Evolutionary conservation across 208 protist species (phyloP).

Genomic region (Novymonas esmeraldas): DNA sequence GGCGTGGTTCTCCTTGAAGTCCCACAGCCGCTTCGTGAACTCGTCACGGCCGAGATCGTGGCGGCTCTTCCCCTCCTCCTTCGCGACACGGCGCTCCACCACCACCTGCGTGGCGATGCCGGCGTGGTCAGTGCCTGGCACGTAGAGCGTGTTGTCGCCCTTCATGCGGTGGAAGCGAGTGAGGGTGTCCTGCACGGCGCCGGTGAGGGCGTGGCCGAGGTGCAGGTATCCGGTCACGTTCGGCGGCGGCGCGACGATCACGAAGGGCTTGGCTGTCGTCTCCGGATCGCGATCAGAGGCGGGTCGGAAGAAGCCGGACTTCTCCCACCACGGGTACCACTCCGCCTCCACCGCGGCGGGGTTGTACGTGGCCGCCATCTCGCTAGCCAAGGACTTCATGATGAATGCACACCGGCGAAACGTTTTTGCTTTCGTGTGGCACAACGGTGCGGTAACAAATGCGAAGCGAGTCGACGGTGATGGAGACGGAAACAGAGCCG

Average conservation of each 20-base stretch:
- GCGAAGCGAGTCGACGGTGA: too few relatives aligned
- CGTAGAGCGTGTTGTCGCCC: slow-evolving; percentile 97
- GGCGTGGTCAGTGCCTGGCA: slow-evolving; percentile 99
- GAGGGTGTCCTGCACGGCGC: slow-evolving; percentile 95
- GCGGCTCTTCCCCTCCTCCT: slow-evolving; percentile 83
- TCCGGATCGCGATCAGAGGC: slow-evolving; percentile 68
- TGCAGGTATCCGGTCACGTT: slow-evolving; percentile 99
- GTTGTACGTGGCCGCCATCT: slow-evolving; percentile 93
- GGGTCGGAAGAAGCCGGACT: slow-evolving; percentile 95
- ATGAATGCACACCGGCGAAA: slow-evolving; percentile 54
- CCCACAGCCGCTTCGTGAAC: slow-evolving; percentile 97
- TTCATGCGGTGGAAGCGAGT: slow-evolving; percentile 96
- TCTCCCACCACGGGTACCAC: slow-evolving; percentile 99
- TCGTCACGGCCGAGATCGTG: slow-evolving; percentile 97
- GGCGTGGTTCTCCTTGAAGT: slow-evolving; percentile 98
- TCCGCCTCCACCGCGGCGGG: slow-evolving; percentile 94
- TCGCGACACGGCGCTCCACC: slow-evolving; percentile 97
- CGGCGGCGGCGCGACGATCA: slow-evolving; percentile 99
- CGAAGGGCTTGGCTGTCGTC: slow-evolving; percentile 86
- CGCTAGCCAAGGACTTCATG: slow-evolving; percentile 79
- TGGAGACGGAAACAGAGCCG: too few relatives aligned
- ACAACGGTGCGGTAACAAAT: too few relatives aligned
- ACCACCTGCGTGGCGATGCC: slow-evolving; percentile 99
- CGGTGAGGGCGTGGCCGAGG: slow-evolving; percentile 99
- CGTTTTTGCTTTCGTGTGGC: too few relatives aligned